Base-by-base conservation (phyloP, 176 grass and related monocot species). In the Oryza meridionalis region DNA sequence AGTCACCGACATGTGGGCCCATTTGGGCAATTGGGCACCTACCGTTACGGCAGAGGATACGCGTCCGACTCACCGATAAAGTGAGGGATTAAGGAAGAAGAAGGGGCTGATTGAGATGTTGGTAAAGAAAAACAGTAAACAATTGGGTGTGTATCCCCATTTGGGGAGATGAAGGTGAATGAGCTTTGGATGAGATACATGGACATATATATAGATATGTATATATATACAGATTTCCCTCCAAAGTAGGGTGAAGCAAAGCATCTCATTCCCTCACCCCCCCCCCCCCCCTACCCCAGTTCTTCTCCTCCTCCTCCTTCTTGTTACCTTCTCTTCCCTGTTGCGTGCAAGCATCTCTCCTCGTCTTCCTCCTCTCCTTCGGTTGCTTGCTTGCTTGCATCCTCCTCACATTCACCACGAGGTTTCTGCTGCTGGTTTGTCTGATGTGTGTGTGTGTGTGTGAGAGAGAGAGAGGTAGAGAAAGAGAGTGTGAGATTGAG, bases 211-310 rank as follows among this genome's bases (percentile, higher is more conserved):
- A 40, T 21, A 66, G 8, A 10, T 21, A 55, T 24, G 2, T 2
- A 40, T 17, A 69, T 17, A 69, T 11, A 21, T 16, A 16, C 9
- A 17, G 69, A 77, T 94, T 90, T 94, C 83, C 86, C 74, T 88
- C 79, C 88, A 79, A 88, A 92, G 88, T 71, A 71, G 81, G 74
- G 45, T 78, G 78, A 92, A 92, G 90, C 90, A 92, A 92, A 84
- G 90, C 88, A 95, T 95, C 93, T 76, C 67, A 89, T 95, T 86
- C 90, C 70, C 70, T 5, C 42, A 84, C 51, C 80, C 29, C 29
- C 29, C 29, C 27, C 27, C 27, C 29, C 29, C 29, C 29, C 29
- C 38, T 11, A 9, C 42, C 38, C 19, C 47, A 33, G 27, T 63
- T 32, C 72, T 17, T 4, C 29, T 31, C 29, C 70, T 19, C 10